These are phyloP conservation scores for Tetrapisispora taiwanensis DNA, from an alignment of 805 yeast genomes.

Conservation along the genomic window DNA sequence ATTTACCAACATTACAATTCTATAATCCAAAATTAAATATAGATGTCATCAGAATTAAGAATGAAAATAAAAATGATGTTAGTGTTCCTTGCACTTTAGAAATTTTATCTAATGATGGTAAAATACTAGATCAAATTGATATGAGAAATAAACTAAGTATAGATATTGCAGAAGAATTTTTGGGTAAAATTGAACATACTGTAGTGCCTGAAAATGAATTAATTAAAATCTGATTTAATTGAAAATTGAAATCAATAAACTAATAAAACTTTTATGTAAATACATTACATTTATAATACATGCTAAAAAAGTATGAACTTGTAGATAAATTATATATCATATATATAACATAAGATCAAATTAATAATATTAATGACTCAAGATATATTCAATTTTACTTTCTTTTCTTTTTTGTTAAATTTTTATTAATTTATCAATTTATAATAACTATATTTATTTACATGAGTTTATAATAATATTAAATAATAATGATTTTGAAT, in stretches of 20 bases:
- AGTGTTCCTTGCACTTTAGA: conserved; percentile 24
- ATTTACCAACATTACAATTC: conserved; percentile 68
- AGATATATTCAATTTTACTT: background rate
- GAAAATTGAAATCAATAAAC: too few relatives aligned
- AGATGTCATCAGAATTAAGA: conserved; percentile 45
- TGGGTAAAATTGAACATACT: conserved; percentile 42
- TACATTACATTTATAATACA: background rate
- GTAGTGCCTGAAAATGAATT: conserved; percentile 37
- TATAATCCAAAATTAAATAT: conserved; percentile 69
- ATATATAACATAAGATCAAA: too few relatives aligned
- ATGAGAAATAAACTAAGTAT: conserved; percentile 41
- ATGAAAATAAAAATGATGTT: conserved; percentile 15
- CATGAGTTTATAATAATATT: background rate
- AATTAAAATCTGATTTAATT: conserved; percentile 17
- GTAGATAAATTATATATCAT: background rate
- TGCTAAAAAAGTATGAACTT: background rate
- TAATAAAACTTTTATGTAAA: background rate
- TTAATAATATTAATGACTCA: background rate
- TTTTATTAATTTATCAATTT: too few relatives aligned
- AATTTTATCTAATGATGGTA: conserved; percentile 14
- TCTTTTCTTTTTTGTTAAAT: background rate
- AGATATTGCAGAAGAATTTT: conserved; percentile 48
- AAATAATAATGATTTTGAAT: too few relatives aligned
- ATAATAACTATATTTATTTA: too few relatives aligned
- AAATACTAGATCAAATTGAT: conserved; percentile 34